Evolutionary conservation across 768 basidiomycete genomes (phyloP), one percentile per base, ranked within the genome.

Genomic region (Sporobolomyces pararoseus): DNA sequence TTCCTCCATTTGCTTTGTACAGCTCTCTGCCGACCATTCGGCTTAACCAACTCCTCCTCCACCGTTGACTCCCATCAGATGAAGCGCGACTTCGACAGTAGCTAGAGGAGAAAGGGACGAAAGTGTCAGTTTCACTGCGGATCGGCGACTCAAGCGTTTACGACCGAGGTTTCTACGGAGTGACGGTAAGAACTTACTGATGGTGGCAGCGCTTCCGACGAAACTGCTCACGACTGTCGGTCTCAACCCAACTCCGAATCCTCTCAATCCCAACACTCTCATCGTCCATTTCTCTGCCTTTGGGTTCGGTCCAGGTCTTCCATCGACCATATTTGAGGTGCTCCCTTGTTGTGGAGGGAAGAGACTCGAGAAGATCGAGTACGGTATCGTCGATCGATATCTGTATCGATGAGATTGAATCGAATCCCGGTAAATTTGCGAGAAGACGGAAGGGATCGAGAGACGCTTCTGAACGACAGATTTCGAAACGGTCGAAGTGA

Each of bases 191-290:
- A 47, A 65, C 69, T 57, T 58, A 70, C 65, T 74, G 57, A 74
- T 74, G 1, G 73, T 74, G 25, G 68, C 73, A 31, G 73, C 73
- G 44, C 73, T 74, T 17, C 73, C 73, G 10, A 74, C 73, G 49
- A 74, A 74, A 32, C 55, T 60, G 27, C 73, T 71, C 1, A 65
- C 69, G 9, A 74, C 63, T 12, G 73, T 74, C 66, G 73, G 66
- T 35, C 66, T 17, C 32, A 71, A 17, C 25, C 73, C 73, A 17
- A 23, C 62, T 39, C 44, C 23, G 32, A 74, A 74, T 34, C 63
- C 73, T 25, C 47, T 58, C 37, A 71, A 17, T 14, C 69, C 73
- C 25, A 69, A 23, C 17, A 73, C 13, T 51, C 72, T 44, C 60
- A 69, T 10, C 49, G 72, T 65, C 72, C 72, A 73, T 50, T 66